Conservation (phyloP, 768 basidiomycete genomes). For the Podaxis pistillaris region DNA sequence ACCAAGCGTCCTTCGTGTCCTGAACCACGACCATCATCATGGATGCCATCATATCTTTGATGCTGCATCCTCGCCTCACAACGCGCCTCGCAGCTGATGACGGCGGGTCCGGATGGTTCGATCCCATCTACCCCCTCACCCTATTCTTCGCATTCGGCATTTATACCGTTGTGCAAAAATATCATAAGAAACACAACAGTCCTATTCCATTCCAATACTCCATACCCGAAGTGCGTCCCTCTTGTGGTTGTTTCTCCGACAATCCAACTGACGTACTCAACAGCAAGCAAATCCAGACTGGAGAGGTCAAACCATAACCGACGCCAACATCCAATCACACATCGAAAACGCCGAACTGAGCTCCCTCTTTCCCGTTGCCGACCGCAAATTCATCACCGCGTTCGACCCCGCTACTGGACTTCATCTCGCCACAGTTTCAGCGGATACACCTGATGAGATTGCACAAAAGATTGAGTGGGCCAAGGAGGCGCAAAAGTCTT, state of each 20-base stretch:
- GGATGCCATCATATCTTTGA: conserved; percentile 45
- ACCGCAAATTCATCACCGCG: conserved; percentile 77
- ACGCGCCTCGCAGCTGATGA: conserved; percentile 49
- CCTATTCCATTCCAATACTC: conserved; percentile 64
- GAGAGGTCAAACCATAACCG: conserved; percentile 49
- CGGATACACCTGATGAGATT: conserved; percentile 75
- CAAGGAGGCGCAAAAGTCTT: conserved; percentile 62
- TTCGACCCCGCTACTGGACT: conserved; percentile 89
- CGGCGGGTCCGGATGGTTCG: conserved; percentile 41
- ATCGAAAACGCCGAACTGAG: conserved; percentile 50
- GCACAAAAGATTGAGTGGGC: conserved; percentile 67
- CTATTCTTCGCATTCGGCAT: conserved; percentile 77
- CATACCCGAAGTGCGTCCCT: conserved; percentile 53
- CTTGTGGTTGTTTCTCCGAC: conserved; percentile 4
- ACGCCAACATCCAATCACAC: conserved; percentile 69
- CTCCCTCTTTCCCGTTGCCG: conserved; percentile 42
- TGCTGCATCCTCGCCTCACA: conserved; percentile 54
- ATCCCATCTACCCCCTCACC: conserved; percentile 65
- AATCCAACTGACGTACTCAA: neutral
- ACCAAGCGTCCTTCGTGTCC: conserved; percentile 5
- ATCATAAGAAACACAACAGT: conserved; percentile 71
- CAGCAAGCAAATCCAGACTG: conserved; percentile 62
- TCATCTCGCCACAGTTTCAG: conserved; percentile 75
- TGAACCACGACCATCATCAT: conserved; percentile 24
- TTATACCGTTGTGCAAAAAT: conserved; percentile 73